Percentiles rank a stretch among this genome's conserved stretches.
These are phyloP conservation scores for Sarocladiaceae sp. DNA, from an alignment of 2,329 filamentous ascomycete species.

Conservation along the genomic window DNA sequence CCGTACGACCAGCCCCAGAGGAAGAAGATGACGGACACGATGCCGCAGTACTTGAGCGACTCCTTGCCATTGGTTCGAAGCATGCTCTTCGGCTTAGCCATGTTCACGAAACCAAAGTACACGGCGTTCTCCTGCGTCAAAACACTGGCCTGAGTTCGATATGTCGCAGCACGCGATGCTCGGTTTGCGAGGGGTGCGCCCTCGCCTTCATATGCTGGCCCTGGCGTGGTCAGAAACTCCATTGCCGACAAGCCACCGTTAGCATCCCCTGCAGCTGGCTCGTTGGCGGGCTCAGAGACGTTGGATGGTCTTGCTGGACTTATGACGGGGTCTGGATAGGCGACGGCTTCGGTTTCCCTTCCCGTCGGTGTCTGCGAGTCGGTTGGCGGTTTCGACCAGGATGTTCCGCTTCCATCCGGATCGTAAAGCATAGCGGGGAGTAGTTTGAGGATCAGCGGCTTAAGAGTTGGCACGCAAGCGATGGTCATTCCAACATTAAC, in stretches of 20 bases:
- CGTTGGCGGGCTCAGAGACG: neutral
- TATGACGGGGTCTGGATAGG: constrained; percentile 16
- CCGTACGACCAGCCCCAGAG: constrained; percentile 92
- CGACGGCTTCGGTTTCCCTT: constrained; percentile 11
- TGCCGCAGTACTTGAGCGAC: constrained; percentile 65
- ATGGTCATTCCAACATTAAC: constrained; percentile 88
- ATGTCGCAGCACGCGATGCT: constrained; percentile 19
- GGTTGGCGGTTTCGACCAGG: constrained; percentile 22
- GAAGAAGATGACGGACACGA: constrained; percentile 79
- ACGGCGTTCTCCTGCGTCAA: constrained; percentile 40
- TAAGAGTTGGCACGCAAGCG: constrained; percentile 87
- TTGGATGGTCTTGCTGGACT: neutral
- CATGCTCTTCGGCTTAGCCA: constrained; percentile 66
- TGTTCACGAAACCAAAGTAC: constrained; percentile 76
- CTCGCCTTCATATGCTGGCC: constrained; percentile 18
- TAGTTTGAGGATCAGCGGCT: constrained; percentile 70
- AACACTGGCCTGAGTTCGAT: constrained; percentile 28
- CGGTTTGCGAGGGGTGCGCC: neutral
- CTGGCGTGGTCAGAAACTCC: constrained; percentile 45
- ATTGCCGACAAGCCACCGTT: constrained; percentile 28
- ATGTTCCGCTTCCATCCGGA: constrained; percentile 36
- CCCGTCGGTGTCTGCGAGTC: constrained; percentile 23
- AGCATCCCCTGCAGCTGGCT: neutral
- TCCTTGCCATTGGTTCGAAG: constrained; percentile 59
- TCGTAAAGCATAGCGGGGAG: constrained; percentile 54